Evolutionary conservation across 176 grass and related monocot species (phyloP).

Genomic region (Rhipidocladum racemiflorum): DNA sequence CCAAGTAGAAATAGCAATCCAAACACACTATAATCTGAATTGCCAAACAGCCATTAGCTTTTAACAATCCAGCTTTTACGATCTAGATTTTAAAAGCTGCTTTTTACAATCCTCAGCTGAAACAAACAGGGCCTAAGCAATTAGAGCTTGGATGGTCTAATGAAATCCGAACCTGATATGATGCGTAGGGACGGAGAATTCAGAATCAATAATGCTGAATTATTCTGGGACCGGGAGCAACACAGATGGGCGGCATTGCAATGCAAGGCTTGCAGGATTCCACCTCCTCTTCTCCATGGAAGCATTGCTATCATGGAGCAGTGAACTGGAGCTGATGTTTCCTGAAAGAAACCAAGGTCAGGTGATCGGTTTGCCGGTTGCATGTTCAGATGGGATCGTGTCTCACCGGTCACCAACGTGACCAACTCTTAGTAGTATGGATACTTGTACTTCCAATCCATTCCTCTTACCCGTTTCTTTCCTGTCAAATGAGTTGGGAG

Average conservation of each 20-base stretch:
- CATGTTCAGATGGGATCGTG: background rate
- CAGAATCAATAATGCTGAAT: slow-evolving; percentile 3
- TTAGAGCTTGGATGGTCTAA: background rate
- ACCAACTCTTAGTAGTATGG: background rate
- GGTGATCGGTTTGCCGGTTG: slow-evolving; percentile 5
- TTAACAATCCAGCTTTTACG: no score
- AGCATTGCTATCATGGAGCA: background rate
- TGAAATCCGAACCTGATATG: background rate
- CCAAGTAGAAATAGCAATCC: no score
- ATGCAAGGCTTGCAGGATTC: slow-evolving; percentile 1
- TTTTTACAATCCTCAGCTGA: no score
- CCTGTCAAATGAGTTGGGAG: background rate
- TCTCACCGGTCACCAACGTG: background rate
- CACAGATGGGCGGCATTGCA: background rate
- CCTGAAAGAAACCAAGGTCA: slow-evolving; percentile 19
- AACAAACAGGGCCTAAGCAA: no score
- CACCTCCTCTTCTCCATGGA: background rate
- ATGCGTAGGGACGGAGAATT: background rate
- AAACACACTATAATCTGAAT: no score
- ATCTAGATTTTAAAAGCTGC: no score
- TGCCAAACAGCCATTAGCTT: no score
- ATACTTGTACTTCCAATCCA: background rate
- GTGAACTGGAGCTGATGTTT: background rate
- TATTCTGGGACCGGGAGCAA: background rate
- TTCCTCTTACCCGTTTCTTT: background rate